Percentiles rank a stretch among this genome's conserved stretches.
Evolutionary conservation across 1,139 yeast species (phyloP).

Genomic region (Pichia sp.): DNA sequence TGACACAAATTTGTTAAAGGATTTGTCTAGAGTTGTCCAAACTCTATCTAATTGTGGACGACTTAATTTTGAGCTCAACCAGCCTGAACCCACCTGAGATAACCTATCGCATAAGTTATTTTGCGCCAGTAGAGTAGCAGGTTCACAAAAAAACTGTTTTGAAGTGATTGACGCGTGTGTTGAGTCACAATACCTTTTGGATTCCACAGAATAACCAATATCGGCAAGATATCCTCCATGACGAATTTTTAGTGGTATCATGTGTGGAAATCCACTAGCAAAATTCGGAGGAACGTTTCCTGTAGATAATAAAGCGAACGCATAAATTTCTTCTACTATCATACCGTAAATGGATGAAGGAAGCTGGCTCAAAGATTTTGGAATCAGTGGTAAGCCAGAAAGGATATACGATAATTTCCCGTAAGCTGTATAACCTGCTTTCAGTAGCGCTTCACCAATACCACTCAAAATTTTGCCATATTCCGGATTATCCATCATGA

Average conservation of each 20-base stretch:
- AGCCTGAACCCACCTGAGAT: slow-evolving; percentile 39
- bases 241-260: slow-evolving; percentile 51
- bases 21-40: slow-evolving; percentile 80
- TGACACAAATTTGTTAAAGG: slow-evolving; percentile 80
- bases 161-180: slow-evolving; percentile 42
- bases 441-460: slow-evolving; percentile 48
- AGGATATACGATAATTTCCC: slow-evolving; percentile 26
- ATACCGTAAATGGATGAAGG: slow-evolving; percentile 39
- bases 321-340: slow-evolving; percentile 69
- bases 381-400: slow-evolving; percentile 31
- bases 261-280: slow-evolving; percentile 46
- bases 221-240: slow-evolving; percentile 68
- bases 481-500: slow-evolving; percentile 29
- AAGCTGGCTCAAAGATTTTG: slow-evolving; percentile 27
- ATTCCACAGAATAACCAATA: slow-evolving; percentile 50
- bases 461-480: slow-evolving; percentile 46
- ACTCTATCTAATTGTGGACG: slow-evolving; percentile 79
- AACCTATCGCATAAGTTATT: slow-evolving; percentile 43
- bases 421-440: slow-evolving; percentile 33
- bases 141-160: slow-evolving; percentile 39
- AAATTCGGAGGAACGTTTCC: slow-evolving; percentile 30
- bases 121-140: slow-evolving; percentile 37
- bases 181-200: slow-evolving; percentile 57
- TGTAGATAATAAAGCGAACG: slow-evolving; percentile 42
- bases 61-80: slow-evolving; percentile 35